These are phyloP conservation scores for Venturia aucupariae DNA, from an alignment of 2,329 filamentous ascomycete species.

Conservation along the genomic window DNA sequence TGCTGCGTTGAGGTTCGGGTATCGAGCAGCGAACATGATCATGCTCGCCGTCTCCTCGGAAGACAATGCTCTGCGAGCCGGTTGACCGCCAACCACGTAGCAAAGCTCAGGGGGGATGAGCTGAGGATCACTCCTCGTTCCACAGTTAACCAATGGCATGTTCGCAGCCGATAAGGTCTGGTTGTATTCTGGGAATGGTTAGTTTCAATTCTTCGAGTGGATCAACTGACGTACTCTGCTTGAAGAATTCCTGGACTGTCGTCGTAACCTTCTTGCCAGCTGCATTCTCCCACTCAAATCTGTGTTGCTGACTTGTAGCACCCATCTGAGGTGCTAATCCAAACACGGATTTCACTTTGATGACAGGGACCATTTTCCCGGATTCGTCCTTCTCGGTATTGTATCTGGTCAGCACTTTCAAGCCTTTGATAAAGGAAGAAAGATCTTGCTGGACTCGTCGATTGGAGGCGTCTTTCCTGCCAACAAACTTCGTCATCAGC, in stretches of 20 bases:
- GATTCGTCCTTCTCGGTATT: neutral
- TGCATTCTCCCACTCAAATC: neutral
- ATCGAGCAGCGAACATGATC: slow-evolving; percentile 63
- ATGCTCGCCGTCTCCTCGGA: slow-evolving; percentile 55
- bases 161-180: neutral
- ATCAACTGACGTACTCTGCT: slow-evolving; percentile 1
- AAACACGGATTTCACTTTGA: neutral
- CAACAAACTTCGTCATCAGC: slow-evolving; percentile 19
- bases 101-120: slow-evolving; percentile 62
- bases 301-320: neutral
- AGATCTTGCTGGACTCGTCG: neutral
- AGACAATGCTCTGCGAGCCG: slow-evolving; percentile 49
- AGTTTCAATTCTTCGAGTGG: neutral
- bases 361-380: neutral
- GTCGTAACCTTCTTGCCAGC: neutral
- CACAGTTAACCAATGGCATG: slow-evolving; percentile 48
- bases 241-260: slow-evolving; percentile 12
- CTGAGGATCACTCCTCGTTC: slow-evolving; percentile 45
- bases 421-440: slow-evolving; percentile 2
- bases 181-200: neutral
- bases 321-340: slow-evolving; percentile 8
- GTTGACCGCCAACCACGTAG: slow-evolving; percentile 54
- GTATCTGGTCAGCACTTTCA: slow-evolving; percentile 12
- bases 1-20: slow-evolving; percentile 55
- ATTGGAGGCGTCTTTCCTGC: neutral